phyloP scores from a whole-genome alignment of 441 rosid genomes.

The Pelargonium citronellum region DNA sequence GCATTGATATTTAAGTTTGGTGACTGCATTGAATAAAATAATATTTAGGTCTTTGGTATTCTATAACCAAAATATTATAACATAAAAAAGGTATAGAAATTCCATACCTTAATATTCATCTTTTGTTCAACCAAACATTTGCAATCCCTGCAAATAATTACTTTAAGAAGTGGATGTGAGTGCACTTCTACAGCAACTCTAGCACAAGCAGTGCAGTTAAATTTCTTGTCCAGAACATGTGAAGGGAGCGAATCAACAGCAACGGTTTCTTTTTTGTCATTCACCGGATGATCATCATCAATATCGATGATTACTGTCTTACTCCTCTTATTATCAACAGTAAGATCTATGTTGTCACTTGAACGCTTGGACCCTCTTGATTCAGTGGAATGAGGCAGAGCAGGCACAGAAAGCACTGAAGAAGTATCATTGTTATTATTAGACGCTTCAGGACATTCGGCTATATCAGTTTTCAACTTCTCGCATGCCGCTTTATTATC shows the following conservation, averaged over 20 bases:
- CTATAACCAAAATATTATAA: neutral
- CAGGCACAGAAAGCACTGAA: slow-evolving; percentile 30
- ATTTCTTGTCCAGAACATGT: slow-evolving; percentile 33
- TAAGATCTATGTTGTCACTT: slow-evolving; percentile 37
- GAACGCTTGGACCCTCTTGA: slow-evolving; percentile 37
- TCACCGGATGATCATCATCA: slow-evolving; percentile 44
- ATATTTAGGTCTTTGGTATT: neutral
- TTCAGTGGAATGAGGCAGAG: slow-evolving; percentile 29
- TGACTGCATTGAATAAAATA: slow-evolving; percentile 4
- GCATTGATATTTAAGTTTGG: neutral
- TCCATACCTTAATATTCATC: slow-evolving; percentile 57
- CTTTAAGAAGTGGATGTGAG: slow-evolving; percentile 76
- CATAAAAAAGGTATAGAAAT: slow-evolving; percentile 17
- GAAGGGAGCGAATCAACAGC: slow-evolving; percentile 29
- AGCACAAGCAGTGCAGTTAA: slow-evolving; percentile 76
- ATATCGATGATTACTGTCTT: slow-evolving; percentile 32
- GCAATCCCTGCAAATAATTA: slow-evolving; percentile 86
- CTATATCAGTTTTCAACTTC: slow-evolving; percentile 31
- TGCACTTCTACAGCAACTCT: slow-evolving; percentile 59
- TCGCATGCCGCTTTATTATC: slow-evolving; percentile 25
- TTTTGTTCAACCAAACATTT: slow-evolving; percentile 64
- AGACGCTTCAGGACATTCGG: slow-evolving; percentile 24
- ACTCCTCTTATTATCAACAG: slow-evolving; percentile 39
- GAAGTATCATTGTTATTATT: slow-evolving; percentile 33
- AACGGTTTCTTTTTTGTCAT: slow-evolving; percentile 29